phyloP scores from a whole-genome alignment of 2,329 filamentous ascomycete genomes.

The Penicillium sp. region DNA sequence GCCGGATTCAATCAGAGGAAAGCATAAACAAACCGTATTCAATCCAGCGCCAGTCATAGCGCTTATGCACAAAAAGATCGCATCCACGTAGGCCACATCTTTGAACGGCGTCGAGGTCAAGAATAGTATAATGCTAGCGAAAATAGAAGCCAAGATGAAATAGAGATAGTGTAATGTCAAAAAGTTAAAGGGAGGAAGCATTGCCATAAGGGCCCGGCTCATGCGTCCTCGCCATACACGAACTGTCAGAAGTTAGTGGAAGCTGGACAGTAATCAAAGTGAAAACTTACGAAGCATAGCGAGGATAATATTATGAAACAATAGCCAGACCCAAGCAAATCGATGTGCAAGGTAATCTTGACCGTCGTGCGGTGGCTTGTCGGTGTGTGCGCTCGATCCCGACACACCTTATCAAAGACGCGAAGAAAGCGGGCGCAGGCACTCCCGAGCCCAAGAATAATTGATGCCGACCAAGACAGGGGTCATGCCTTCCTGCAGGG shows the following conservation, averaged over 20 bases:
- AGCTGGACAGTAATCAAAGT: neutral
- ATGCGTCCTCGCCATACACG: slow-evolving; percentile 19
- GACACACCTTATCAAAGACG: neutral
- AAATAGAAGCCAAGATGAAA: slow-evolving; percentile 57
- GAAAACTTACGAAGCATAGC: slow-evolving; percentile 7
- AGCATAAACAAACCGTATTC: slow-evolving; percentile 52
- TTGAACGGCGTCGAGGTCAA: slow-evolving; percentile 50
- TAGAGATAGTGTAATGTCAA: slow-evolving; percentile 67
- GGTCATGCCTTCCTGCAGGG: slow-evolving; percentile 2
- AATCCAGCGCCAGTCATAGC: slow-evolving; percentile 67
- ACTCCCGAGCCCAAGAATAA: neutral
- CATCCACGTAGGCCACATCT: slow-evolving; percentile 60
- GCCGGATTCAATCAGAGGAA: neutral
- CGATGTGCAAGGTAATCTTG: no score
- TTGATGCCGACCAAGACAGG: neutral
- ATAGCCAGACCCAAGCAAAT: neutral
- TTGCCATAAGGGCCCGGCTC: slow-evolving; percentile 23
- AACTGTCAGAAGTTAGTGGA: slow-evolving; percentile 13
- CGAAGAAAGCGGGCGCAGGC: neutral
- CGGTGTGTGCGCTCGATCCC: neutral
- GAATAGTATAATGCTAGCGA: slow-evolving; percentile 61
- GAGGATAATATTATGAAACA: slow-evolving; percentile 2
- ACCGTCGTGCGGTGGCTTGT: neutral
- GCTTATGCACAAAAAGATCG: slow-evolving; percentile 64
- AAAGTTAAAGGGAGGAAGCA: slow-evolving; percentile 53